These are phyloP conservation scores for Penicillium longicatenatum DNA, from an alignment of 495 filamentous ascomycete species.

Conservation along the genomic window DNA sequence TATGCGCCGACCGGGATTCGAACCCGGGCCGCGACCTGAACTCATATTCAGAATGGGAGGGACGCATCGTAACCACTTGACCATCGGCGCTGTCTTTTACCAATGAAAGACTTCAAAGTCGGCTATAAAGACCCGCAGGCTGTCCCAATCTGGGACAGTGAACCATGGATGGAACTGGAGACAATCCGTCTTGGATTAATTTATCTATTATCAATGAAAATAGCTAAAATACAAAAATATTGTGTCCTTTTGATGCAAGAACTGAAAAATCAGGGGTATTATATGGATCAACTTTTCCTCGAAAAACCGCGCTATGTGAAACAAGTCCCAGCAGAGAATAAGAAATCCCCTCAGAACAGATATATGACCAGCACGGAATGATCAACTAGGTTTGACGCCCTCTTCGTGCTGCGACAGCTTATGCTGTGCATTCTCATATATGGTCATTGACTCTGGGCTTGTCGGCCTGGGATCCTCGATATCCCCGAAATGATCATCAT, in stretches of 20 bases:
- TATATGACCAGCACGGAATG: background rate
- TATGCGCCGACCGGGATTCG: slow-evolving; percentile 31
- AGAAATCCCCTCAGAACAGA: background rate
- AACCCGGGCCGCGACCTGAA: slow-evolving; percentile 28
- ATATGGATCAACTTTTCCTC: too few relatives aligned
- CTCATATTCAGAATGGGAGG: slow-evolving; percentile 20
- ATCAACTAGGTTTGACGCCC: background rate
- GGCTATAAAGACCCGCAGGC: background rate
- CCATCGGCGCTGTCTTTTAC: slow-evolving; percentile 18
- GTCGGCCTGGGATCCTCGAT: slow-evolving; percentile 11
- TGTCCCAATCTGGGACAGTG: background rate
- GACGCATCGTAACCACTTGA: slow-evolving; percentile 28
- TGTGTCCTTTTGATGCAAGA: too few relatives aligned
- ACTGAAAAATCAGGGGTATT: too few relatives aligned
- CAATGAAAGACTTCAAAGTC: background rate
- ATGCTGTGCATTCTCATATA: background rate
- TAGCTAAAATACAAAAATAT: too few relatives aligned
- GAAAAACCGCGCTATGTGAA: too few relatives aligned
- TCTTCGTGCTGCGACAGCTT: background rate
- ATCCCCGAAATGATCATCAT: background rate
- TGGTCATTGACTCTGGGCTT: slow-evolving; percentile 12
- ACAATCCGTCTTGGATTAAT: background rate
- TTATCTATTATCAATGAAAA: background rate
- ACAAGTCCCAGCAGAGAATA: background rate
- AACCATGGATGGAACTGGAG: background rate